Evolutionary conservation across 2,329 filamentous ascomycete species (phyloP), one percentile per base, ranked within the genome.

Genomic region (Endoconidiophora polonica): DNA sequence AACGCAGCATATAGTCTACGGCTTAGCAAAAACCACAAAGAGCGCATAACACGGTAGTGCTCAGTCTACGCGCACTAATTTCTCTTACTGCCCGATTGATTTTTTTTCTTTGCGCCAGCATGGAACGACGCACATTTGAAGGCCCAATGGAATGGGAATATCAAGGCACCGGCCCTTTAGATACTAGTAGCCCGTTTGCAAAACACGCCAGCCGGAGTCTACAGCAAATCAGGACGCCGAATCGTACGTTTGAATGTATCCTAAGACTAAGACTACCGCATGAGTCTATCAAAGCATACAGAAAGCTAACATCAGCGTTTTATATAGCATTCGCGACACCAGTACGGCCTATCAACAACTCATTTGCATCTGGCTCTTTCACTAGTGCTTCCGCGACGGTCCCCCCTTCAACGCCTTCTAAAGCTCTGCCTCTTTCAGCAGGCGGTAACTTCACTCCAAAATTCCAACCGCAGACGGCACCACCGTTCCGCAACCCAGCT

Each of bases 121-220:
- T 74, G 69, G 68, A 75, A 49, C 68, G 68, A 56, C 68, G 77
- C 57, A 76, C 71, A 2, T 72, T 67, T 55, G 76, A 80, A 62
- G 68, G 73, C 54, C 76, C 68, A 55, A 81, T 81, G 77, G 77
- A 81, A 57, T 81, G 74, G 73, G 74, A 81, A 59, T 81, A 77
- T 60, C 71, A 79, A 57, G 69, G 67, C 54, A 62, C 66, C 44
- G 75, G 71, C 1, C 76, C 75, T 16, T 62, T 76, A 54, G 77
- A 81, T 62, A 70, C 69, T 16, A 75, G 73, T 7, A 79, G 76
- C 55, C 77, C 77, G 2, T 81, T 80, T 60, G 67, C 71, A 4
- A 49, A 47, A 37, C 52, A 50, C 41, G 23, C 29, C 29, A 33
- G 12, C 12, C 10, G 23, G 16, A 16, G 14, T 38, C 20, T 24